A percentile compares a stretch with the other conserved stretches of the same genome.
Conservation (phyloP, 768 basidiomycete species). For the Suillus subluteus region DNA sequence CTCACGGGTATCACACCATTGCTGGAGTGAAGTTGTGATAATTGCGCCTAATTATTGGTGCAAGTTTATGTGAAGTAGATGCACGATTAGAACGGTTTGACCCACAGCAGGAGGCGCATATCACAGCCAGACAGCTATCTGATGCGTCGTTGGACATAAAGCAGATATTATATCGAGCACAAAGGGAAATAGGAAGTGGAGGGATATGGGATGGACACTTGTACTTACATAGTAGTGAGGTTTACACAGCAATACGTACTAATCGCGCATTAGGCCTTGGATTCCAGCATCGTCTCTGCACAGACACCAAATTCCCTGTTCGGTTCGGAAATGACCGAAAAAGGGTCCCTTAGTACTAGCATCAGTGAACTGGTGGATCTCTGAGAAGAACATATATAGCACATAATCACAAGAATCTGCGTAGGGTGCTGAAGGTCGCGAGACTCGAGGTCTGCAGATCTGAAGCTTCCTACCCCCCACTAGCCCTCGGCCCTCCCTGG, state of each 20-base stretch:
- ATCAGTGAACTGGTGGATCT: no score
- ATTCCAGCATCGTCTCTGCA: no score
- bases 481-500: no score
- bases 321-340: no score
- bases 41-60: neutral
- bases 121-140: neutral
- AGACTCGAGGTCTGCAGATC: no score
- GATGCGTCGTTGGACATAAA: neutral
- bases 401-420: no score
- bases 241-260: neutral
- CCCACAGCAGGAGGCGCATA: neutral
- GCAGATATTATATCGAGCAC: neutral
- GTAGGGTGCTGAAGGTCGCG: no score
- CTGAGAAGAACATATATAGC: no score
- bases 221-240: neutral
- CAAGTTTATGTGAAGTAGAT: neutral
- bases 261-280: neutral
- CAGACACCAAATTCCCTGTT: no score
- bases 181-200: neutral
- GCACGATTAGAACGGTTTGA: neutral
- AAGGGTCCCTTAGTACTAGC: no score
- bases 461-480: no score
- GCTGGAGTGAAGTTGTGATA: neutral
- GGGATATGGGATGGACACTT: neutral
- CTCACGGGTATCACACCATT: slow-evolving; percentile 6